Evolutionary conservation across 306 rosid species (phyloP).

Genomic region (cucumber (Cucumis sativus)): DNA sequence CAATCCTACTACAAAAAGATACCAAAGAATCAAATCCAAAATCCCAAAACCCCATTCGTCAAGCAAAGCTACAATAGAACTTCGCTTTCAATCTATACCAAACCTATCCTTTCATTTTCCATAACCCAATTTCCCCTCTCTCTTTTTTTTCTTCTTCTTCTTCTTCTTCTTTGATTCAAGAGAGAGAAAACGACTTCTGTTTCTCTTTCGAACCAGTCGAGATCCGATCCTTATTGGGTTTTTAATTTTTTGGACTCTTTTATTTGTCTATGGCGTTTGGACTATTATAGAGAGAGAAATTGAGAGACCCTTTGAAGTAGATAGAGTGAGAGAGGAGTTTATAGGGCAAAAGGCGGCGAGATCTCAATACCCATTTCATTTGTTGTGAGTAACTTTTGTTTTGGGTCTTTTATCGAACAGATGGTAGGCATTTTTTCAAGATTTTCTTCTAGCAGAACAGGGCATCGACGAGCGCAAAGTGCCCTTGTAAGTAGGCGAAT

Average conservation of each 20-base stretch:
- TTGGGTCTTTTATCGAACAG: slow-evolving; percentile 13
- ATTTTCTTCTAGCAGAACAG: slow-evolving; percentile 56
- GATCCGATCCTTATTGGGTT: slow-evolving; percentile 5
- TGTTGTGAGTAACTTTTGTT: background rate
- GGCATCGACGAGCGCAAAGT: slow-evolving; percentile 89
- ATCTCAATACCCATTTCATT: background rate
- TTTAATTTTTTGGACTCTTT: background rate
- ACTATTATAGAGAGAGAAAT: background rate
- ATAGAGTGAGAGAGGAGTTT: background rate
- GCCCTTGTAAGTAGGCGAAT: slow-evolving; percentile 48
- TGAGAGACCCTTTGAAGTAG: background rate
- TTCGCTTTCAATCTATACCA: background rate
- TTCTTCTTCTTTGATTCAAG: background rate
- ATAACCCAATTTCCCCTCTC: background rate
- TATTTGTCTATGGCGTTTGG: background rate
- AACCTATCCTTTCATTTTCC: background rate
- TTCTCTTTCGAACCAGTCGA: background rate
- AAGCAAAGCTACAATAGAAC: slow-evolving; percentile 18
- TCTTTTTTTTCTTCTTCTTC: background rate
- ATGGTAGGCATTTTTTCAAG: slow-evolving; percentile 97
- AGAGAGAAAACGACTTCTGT: slow-evolving; percentile 14
- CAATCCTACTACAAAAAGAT: slow-evolving; percentile 7
- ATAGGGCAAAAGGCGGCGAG: background rate
- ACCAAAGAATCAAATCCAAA: slow-evolving; percentile 10
- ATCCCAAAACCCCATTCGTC: slow-evolving; percentile 34